Base-by-base conservation (phyloP, 2,329 filamentous ascomycete genomes). In the Colletotrichum musae region DNA sequence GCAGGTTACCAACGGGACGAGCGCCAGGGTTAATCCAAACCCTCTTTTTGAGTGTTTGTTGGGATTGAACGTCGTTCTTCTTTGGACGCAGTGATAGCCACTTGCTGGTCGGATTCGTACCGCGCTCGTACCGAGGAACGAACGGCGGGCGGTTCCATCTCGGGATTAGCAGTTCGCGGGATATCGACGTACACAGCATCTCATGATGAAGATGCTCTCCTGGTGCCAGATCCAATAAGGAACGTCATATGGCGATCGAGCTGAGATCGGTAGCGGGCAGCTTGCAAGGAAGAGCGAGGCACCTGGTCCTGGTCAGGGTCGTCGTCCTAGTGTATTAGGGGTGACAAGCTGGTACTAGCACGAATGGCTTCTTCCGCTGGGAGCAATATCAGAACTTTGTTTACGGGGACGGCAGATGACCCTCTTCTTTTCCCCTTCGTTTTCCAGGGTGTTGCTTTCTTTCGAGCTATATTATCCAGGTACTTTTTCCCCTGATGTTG, bases 311-410 rank as follows among this genome's bases (percentile, higher is more conserved):
- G 32, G 32, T 36, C 32, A 36, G 32, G 32, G 32, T 36, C 32
- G 32, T 36, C 32, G 32, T 36, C 32, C 32, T 36, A 36, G 10
- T 7, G 32, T 10, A 24, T 24, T 24, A 24, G 32, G 10, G 32
- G 7, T 36, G 10, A 36, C 32, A 2, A 36, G 32, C 21, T 24
- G 21, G 21, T 24, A 24, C 36, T 43, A 43, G 41, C 41, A 15
- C 41, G 41, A 43, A 39, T 18, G 60, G 32, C 6, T 32, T 24
- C n/a, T 50, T 57, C 28, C 61, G 59, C 45, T 18, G 47, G 36
- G n/a, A 21, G 24, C 9, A 18, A 52, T 62, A 67, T 67, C 57
- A 57, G 32, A 58, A 68, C 58, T 52, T 52, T 68, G 51, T 68
- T 64, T 64, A 13, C 43, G 41, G 13, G 36, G 41, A 43, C 41